These are phyloP conservation scores for Fusarium luffae DNA, from an alignment of 2,329 filamentous ascomycete genomes.

Conservation along the genomic window DNA sequence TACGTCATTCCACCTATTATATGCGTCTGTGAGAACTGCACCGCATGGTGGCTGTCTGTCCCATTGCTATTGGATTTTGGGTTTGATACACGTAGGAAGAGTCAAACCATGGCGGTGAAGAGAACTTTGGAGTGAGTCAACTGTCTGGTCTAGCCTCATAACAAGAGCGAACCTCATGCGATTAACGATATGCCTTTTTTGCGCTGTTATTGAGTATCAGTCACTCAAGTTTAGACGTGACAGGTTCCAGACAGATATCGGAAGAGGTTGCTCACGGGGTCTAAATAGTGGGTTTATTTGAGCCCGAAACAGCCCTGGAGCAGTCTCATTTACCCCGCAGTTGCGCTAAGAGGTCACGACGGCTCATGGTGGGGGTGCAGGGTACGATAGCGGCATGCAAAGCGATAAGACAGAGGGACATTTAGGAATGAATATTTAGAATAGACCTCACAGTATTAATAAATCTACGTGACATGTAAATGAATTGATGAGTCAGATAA, in stretches of 20 bases:
- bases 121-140: not conserved
- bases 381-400: constrained; percentile 39
- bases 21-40: constrained; percentile 6
- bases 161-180: not conserved
- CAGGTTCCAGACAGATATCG: constrained; percentile 8
- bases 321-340: constrained; percentile 39
- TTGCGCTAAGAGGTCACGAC: constrained; percentile 40
- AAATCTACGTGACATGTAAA: too few relatives aligned
- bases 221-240: constrained; percentile 14
- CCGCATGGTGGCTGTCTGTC: not conserved
- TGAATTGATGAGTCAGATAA: not conserved
- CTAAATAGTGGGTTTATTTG: constrained; percentile 28
- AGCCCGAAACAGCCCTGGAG: constrained; percentile 24
- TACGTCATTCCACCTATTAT: constrained; percentile 27
- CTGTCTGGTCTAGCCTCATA: not conserved
- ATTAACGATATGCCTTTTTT: constrained; percentile 2
- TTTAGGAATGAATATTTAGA: not conserved
- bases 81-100: not conserved
- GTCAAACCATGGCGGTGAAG: constrained; percentile 19
- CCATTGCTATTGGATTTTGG: not conserved
- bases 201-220: constrained; percentile 20
- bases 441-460: not conserved
- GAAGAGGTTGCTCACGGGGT: constrained; percentile 40
- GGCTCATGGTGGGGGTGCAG: constrained; percentile 37
- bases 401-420: constrained; percentile 25